Percentiles rank a stretch among this genome's conserved stretches.
phyloP scores from a whole-genome alignment of 2,329 filamentous ascomycete species.

The Colletotrichum paranaense region DNA sequence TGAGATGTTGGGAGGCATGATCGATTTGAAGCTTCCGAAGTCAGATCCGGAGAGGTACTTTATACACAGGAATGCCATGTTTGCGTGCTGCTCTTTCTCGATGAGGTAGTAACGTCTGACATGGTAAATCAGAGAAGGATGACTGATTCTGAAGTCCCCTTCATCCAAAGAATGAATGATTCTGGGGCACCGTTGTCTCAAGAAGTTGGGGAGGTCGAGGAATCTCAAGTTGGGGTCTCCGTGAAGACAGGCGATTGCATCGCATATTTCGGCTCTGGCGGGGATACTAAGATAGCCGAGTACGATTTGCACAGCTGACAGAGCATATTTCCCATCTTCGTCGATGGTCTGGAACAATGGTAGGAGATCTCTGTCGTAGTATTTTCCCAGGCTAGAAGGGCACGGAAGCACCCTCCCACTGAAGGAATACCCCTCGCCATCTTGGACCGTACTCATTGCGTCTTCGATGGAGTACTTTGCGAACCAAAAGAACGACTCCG shows the following conservation, averaged over 20 bases:
- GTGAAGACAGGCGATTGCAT: constrained; percentile 25
- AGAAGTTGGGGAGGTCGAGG: constrained; percentile 15
- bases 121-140: constrained; percentile 23
- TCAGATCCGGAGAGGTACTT: constrained; percentile 34
- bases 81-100: constrained; percentile 31
- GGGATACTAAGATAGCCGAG: not conserved
- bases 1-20: not conserved
- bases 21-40: not conserved
- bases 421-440: constrained; percentile 2
- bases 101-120: constrained; percentile 28
- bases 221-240: not conserved
- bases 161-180: constrained; percentile 24
- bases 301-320: constrained; percentile 10
- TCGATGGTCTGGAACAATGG: constrained; percentile 37
- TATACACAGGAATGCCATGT: constrained; percentile 38
- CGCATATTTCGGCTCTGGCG: not conserved
- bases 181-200: constrained; percentile 27
- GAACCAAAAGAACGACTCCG: constrained; percentile 35
- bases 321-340: constrained; percentile 18
- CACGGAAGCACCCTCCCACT: constrained; percentile 8
- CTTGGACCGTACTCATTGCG: not conserved
- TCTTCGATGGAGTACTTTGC: constrained; percentile 35
- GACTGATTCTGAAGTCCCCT: constrained; percentile 5
- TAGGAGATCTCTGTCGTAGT: constrained; percentile 36
- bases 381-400: constrained; percentile 23